Evolutionary conservation across 2,329 filamentous ascomycete species (phyloP), one percentile per base, ranked within the genome.

Genomic region (Cyphellophora europaea): DNA sequence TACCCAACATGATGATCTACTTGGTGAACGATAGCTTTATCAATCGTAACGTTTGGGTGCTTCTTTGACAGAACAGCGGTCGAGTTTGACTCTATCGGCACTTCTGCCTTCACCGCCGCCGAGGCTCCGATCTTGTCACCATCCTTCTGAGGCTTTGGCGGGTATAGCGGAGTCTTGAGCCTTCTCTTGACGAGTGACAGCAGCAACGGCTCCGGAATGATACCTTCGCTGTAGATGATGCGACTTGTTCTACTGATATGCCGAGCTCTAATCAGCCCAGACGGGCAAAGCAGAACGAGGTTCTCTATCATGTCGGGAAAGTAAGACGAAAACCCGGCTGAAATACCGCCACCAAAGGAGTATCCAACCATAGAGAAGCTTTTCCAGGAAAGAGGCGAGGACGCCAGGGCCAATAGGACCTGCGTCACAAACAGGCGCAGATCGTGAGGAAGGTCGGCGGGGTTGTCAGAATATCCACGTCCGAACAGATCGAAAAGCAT

Each of bases 321-420:
- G 51, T 75, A 75, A 1, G 72, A 69, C 2, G 82, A 72, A 52
- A 91, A 89, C 13, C 76, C 68, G 6, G 75, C 77, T 1, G 73
- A 70, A 27, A 93, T 71, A 11, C 79, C 82, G 21, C 85, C 86
- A 30, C 86, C 85, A 0, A 93, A 67, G 0, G 81, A 87, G 56
- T 91, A 93, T 2, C 85, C 86, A 3, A 87, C 60, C 5, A 93
- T 61, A 41, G 77, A 74, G 55, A 91, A 89, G 5, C 65, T 65
- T 0, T 74, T 78, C 82, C 82, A 87, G 11, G 74, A 48, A 3
- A 89, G 60, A 0, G 74, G 66, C 2, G 82, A 87, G 1, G 82
- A 86, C 16, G 74, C 68, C 8, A 89, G 62, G 11, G 71, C 81
- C 17, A 83, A 69, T 27, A 86, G 66, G 36, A 86, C 77, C 56